Evolutionary conservation across 257 asterid genomes (phyloP), one percentile per base, ranked within the genome.

Genomic region (Solanum microdontum): DNA sequence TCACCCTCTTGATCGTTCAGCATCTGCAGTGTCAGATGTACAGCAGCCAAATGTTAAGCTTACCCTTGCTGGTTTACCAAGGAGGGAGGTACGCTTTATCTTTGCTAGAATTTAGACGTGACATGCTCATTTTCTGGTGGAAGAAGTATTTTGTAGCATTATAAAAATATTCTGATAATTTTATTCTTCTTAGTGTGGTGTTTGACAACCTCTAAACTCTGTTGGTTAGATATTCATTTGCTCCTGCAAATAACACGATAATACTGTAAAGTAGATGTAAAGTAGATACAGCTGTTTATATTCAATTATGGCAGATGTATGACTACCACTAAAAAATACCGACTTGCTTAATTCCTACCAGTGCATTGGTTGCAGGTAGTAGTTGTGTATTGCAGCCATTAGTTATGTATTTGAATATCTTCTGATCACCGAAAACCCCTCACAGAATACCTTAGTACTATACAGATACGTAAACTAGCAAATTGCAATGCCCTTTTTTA

Each of bases 51-150:
- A 89, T 88, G 94, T 95, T 91, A 95, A 92, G 91, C 95, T 95
- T 84, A 93, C 94, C 85, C 98, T 93, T 89, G 98, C 99, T 13
- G 99, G 98, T 90, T 91, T 96, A 88, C 99, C 99, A 45, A 94
- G 98, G 90, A 94, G 99, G 92, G 98, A 96, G 99, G 99, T 96
- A 94, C 7, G 21, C 30, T 90, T 64, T 74, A 58, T 33, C 74
- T 34, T 62, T 62, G 23, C 79, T 66, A n/a, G 39, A 68, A 58
- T 48, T 17, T 55, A 60, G 34, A 77, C 80, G 19, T 86, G 88
- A 15, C 36, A 70, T 72, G 51, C 28, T 45, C 70, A 8, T 70
- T 82, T 82, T 82, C 70, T 51, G 36, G 85, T 51, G 40, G 85
- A 30, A 21, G 70, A 30, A 30, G 69, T 82, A 82, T 28, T 43